Evolutionary conservation across 2,329 filamentous ascomycete species (phyloP), one percentile per base, ranked within the genome.

Genomic region (Paecilomyces dactylethromorphus): DNA sequence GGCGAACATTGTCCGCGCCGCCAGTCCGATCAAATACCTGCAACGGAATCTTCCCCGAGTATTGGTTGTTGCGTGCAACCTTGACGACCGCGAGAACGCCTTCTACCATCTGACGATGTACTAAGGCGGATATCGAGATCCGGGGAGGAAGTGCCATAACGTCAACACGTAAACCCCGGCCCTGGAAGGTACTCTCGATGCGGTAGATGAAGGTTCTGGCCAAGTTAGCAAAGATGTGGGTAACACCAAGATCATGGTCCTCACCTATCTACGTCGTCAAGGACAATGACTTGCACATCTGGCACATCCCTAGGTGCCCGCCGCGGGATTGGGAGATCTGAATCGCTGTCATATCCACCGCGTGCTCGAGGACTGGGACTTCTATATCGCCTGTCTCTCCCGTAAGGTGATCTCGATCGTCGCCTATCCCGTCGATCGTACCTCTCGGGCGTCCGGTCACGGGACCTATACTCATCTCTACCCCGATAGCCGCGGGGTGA

Each of bases 21-120:
- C 81, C 82, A 49, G 85, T 88, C 26, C 92, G 87, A 74, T 96
- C 89, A 69, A 97, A 97, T 5, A 96, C 84, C 66, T 93, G 90
- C 2, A 97, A 78, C 0, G 89, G 85, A 55, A 97, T 88, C 69
- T 88, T 92, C 63, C 87, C 86, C 1, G 82, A 82, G 33, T 81
- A 79, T 68, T 96, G 88, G 22, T 90, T 84, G 53, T 81, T 79
- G 55, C 85, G 80, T 60, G 89, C 87, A 13, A 97, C 82, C 66
- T 91, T 88, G 4, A 91, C 86, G 13, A 97, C 89, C 8, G 89
- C 93, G 56, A 90, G 83, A 1, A 97, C 93, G 18, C 94, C 93
- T 73, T 97, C 92, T 11, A 92, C 78, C 39, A 95, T 90, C 70
- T 96, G 91, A 56, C 90, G 84, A 64, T 91, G 87, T 56, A 97